A percentile compares a stretch with the other conserved stretches of the same genome.
These are phyloP conservation scores for Globisporangium nodosum DNA, from an alignment of 352 stramenopile genomes.

Conservation along the genomic window DNA sequence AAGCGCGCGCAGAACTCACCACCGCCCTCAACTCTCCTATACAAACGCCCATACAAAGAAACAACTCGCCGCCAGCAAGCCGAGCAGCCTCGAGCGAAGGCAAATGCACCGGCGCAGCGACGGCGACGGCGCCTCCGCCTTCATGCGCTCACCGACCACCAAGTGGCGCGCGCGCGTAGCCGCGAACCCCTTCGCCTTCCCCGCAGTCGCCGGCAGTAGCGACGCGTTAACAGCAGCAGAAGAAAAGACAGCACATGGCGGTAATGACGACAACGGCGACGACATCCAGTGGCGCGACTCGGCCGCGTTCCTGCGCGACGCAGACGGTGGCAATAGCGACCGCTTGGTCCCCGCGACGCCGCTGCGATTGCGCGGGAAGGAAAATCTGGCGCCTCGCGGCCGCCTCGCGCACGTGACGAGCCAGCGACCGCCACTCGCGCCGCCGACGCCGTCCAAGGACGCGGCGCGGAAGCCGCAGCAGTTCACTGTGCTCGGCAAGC, in stretches of 20 bases:
- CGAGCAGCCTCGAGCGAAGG: background rate
- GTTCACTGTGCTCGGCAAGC: conserved; percentile 19
- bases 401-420: conserved; percentile 12
- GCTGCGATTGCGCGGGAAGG: conserved; percentile 10
- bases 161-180: conserved; percentile 28
- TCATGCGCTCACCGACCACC: conserved; percentile 6
- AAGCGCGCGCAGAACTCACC: too few species aligned
- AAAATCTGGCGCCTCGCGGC: conserved; percentile 17
- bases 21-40: too few species aligned
- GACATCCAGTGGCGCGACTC: conserved; percentile 16
- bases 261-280: conserved; percentile 5
- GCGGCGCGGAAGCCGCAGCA: background rate
- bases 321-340: background rate
- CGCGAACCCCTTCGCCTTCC: conserved; percentile 17
- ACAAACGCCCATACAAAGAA: background rate
- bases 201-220: background rate
- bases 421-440: conserved; percentile 8
- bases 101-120: background rate
- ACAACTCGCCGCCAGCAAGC: background rate
- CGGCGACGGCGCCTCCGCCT: background rate
- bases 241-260: conserved; percentile 2
- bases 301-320: conserved; percentile 11
- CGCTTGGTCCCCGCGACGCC: background rate
- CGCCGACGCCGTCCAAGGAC: conserved; percentile 5
- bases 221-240: conserved; percentile 2